Base-by-base conservation (phyloP, 345 rosid species). In the Anacardium occidentale region DNA sequence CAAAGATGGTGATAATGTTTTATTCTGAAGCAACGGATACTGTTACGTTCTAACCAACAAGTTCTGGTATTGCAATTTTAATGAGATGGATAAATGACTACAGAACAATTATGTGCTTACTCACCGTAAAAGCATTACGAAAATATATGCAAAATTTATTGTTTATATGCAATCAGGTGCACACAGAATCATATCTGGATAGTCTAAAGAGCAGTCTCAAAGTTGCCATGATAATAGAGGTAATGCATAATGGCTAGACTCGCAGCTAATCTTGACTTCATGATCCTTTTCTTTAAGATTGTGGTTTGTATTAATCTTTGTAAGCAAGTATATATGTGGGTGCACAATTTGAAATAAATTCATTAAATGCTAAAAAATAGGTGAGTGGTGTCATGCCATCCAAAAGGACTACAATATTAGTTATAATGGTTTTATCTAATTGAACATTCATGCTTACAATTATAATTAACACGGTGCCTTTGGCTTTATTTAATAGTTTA, bases 171-270 rank as follows among this genome's bases (percentile, higher is more conserved):
- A 26, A 60, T 72, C 73, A 92, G 98, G 97, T 94, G 17, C 98
- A 94, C 72, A 79, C 97, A 14, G 90, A 83, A 80, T 66, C 81
- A 26, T 94, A 92, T 83, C 81, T 94, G 82, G 75, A 83, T 54
- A 90, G 96, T 80, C 83, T 94, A 62, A 90, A 90, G 83, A 79
- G 80, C 78, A 94, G 98, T 74, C 44, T 74, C 18, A 86, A 83
- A 72, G 95, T 94, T 54, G 92, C 98, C 80, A 84, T 65, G 79
- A 92, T 90, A 78, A 48, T 87, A 13, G 97, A 94, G 95, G 98
- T 90, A 79, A 77, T 62, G 53, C n/a, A 55, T 66, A 3, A 57
- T 53, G 62, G 65, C 64, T 56, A 66, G 25, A 40, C 54, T 37
- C 71, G 48, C 44, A 12, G 40, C 61, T 56, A 10, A 8, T 21